These are phyloP conservation scores for Xylariaceae sp. DNA, from an alignment of 2,329 filamentous ascomycete species.

Conservation along the genomic window DNA sequence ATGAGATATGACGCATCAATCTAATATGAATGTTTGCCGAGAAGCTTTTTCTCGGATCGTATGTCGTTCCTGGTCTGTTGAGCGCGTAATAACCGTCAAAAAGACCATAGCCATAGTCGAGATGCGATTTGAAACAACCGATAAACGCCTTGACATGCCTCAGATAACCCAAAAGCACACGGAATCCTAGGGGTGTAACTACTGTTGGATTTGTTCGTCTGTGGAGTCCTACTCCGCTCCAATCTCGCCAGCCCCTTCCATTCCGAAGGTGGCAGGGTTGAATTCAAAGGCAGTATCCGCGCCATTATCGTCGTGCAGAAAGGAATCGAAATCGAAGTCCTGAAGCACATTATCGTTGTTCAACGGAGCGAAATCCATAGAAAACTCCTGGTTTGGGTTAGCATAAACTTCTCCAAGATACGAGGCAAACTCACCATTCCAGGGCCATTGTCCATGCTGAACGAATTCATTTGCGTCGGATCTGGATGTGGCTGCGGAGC, in stretches of 20 bases:
- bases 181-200: slow-evolving; percentile 17
- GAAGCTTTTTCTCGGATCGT: slow-evolving; percentile 32
- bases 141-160: slow-evolving; percentile 39
- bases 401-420: slow-evolving; percentile 9
- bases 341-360: slow-evolving; percentile 61
- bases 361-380: slow-evolving; percentile 58
- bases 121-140: slow-evolving; percentile 37
- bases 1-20: slow-evolving; percentile 10
- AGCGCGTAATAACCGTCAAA: slow-evolving; percentile 27
- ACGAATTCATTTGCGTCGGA: slow-evolving; percentile 47
- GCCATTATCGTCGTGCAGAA: slow-evolving; percentile 61
- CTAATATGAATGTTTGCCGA: slow-evolving; percentile 19
- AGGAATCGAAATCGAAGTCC: slow-evolving; percentile 71
- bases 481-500: slow-evolving; percentile 51
- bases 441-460: slow-evolving; percentile 48
- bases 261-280: slow-evolving; percentile 51
- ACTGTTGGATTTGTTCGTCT: not conserved
- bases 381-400: slow-evolving; percentile 44
- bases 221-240: slow-evolving; percentile 52
- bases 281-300: slow-evolving; percentile 59
- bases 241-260: slow-evolving; percentile 60
- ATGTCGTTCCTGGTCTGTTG: slow-evolving; percentile 34
- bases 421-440: slow-evolving; percentile 46
- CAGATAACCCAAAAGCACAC: slow-evolving; percentile 21
- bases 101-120: slow-evolving; percentile 33